Percentiles rank a stretch among this genome's conserved stretches.
These are phyloP conservation scores for Sarocladium kiliense DNA, from an alignment of 2,329 filamentous ascomycete species.

Conservation along the genomic window DNA sequence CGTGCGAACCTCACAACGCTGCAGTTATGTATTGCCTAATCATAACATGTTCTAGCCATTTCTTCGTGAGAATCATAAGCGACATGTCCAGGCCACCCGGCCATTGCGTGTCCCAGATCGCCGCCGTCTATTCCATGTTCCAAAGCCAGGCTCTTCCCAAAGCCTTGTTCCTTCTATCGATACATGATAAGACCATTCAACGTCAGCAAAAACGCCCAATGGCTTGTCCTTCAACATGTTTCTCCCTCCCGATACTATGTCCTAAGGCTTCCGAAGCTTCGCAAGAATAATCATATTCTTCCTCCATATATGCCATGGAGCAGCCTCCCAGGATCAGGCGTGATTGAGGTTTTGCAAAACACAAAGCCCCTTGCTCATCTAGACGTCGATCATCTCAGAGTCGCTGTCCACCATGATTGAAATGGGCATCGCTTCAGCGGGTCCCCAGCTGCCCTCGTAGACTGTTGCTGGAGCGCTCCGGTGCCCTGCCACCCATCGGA, in stretches of 20 bases:
- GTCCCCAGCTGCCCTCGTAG: conserved; percentile 94
- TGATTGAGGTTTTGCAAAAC: too few species aligned
- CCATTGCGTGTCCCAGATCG: conserved; percentile 8
- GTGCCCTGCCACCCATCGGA: conserved; percentile 73
- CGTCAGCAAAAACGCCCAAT: background rate
- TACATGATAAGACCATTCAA: background rate
- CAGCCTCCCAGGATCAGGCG: too few species aligned
- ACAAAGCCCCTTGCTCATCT: background rate
- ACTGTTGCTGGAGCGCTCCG: conserved; percentile 87
- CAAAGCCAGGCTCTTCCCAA: conserved; percentile 13
- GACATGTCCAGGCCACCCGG: conserved; percentile 18
- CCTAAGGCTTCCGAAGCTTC: too few species aligned
- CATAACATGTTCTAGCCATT: conserved; percentile 16
- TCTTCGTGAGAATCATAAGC: conserved; percentile 25
- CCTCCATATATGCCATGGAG: too few species aligned
- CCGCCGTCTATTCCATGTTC: conserved; percentile 15
- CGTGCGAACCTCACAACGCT: background rate
- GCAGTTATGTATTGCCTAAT: background rate
- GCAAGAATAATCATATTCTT: background rate
- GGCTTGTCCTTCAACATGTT: background rate
- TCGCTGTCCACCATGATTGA: conserved; percentile 36
- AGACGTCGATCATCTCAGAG: conserved; percentile 57
- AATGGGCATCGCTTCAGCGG: conserved; percentile 47
- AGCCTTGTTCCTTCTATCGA: conserved; percentile 9
- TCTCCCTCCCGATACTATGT: background rate